Percentiles rank a stretch among this genome's conserved stretches.
These are phyloP conservation scores for Fusarium sp. DNA, from an alignment of 2,329 filamentous ascomycete species.

Conservation along the genomic window DNA sequence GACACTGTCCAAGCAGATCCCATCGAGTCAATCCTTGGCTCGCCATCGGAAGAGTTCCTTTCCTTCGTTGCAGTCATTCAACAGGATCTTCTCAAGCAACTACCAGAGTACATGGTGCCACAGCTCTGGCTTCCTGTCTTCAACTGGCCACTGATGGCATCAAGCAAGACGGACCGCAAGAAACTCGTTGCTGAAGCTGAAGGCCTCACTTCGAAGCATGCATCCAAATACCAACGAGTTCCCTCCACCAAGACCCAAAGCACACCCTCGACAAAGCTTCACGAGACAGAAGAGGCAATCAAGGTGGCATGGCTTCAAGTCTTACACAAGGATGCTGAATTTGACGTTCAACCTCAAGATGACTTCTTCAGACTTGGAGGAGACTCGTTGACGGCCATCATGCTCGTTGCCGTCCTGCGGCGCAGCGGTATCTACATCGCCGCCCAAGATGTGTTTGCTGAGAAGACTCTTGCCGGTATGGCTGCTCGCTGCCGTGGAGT, in stretches of 20 bases:
- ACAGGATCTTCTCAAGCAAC: neutral
- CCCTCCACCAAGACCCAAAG: neutral
- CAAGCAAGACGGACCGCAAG: conserved; percentile 34
- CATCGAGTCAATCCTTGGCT: neutral
- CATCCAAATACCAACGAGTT: neutral
- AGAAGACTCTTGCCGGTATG: neutral
- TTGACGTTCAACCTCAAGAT: conserved; percentile 13
- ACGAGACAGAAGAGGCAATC: conserved; percentile 35
- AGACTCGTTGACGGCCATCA: conserved; percentile 30
- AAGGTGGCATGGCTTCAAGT: conserved; percentile 5
- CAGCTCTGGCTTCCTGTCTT: conserved; percentile 24
- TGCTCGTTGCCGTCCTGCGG: neutral
- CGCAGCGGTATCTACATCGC: neutral
- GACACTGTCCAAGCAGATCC: neutral
- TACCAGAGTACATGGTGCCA: conserved; percentile 37
- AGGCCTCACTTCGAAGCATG: conserved; percentile 1
- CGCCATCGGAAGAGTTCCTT: neutral
- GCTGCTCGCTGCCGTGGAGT: neutral
- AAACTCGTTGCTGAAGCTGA: conserved; percentile 9
- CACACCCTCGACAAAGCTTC: conserved; percentile 42
- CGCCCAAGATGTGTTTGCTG: neutral
- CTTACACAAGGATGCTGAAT: neutral
- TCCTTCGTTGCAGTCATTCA: neutral
- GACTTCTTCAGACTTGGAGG: conserved; percentile 27
- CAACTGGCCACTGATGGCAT: conserved; percentile 22